Evolutionary conservation across 306 rosid genomes (phyloP), one percentile per base, ranked within the genome.

Genomic region (Acacia melanoxylon): DNA sequence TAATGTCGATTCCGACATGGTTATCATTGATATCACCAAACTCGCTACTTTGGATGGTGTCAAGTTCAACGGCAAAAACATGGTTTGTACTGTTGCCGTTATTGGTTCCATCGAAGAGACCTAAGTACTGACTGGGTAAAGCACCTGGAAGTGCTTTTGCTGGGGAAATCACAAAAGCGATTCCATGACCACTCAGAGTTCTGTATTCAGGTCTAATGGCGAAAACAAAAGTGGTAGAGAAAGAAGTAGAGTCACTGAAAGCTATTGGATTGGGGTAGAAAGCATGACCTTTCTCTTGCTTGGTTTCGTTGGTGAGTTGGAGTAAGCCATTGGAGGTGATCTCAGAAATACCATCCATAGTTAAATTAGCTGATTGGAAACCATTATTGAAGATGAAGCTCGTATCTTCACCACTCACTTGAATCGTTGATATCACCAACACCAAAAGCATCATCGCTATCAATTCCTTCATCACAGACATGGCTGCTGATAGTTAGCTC

Each of bases 1-100:
- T 90, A 16, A 91, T 79, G 46, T 93, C 90, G n/a, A 93, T 88
- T 44, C 94, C 94, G 20, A 88, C 93, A 74, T 93, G 97, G 73
- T 91, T 91, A 20, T 83, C 87, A 42, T 90, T 75, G 83, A 89
- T 93, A 68, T 93, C 97, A 1, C 0, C 22, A 29, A 87, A 89
- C 67, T 93, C 90, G 0, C 0, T 42, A 82, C 24, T 90, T 71
- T 7, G 61, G 19, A 90, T 58, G 4, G 95, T 86, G 61, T 93
- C 92, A 8, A 93, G 84, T 72, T 91, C 97, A 3, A 93, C 82
- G 0, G 87, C 94, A 5, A 90, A 81, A 20, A 90, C 83, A 24
- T 74, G 83, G 73, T 89, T 90, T 22, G 62, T 40, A 44, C 3
- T 24, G 29, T 83, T 83, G 2, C 97, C 97, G 0, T 78, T 65